Conservation (phyloP, 805 yeast species). For the Cyberlindnera meyerae region DNA sequence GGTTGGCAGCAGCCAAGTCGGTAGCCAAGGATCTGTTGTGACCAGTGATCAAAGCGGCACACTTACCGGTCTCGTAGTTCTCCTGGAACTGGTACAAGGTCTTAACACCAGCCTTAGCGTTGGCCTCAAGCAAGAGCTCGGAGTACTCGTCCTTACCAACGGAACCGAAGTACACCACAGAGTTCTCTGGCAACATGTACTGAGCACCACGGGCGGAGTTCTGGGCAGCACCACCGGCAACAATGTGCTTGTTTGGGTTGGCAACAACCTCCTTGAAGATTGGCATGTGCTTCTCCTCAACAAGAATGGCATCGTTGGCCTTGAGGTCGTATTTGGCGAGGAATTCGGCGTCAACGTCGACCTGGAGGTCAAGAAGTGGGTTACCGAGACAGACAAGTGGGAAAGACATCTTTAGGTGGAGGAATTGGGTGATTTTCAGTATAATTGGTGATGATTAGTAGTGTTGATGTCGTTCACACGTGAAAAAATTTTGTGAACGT, state of each 20-base stretch:
- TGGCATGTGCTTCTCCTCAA: constrained; percentile 77
- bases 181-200: constrained; percentile 71
- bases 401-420: no score
- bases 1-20: constrained; percentile 97
- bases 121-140: constrained; percentile 76
- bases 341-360: constrained; percentile 61
- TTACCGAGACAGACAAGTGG: constrained; percentile 84
- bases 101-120: constrained; percentile 80
- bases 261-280: constrained; percentile 76
- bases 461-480: not conserved
- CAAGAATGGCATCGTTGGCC: constrained; percentile 89
- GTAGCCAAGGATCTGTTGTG: constrained; percentile 90
- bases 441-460: not conserved
- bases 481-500: constrained; percentile 3
- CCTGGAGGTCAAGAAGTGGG: constrained; percentile 87
- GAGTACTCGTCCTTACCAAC: constrained; percentile 92
- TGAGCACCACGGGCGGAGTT: constrained; percentile 99
- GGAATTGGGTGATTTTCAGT: not conserved
- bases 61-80: constrained; percentile 85
- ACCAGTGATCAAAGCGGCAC: constrained; percentile 93
- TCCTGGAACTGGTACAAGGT: constrained; percentile 81
- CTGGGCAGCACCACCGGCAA: constrained; percentile 99
- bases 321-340: constrained; percentile 78
- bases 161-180: constrained; percentile 92
- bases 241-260: constrained; percentile 54